These are phyloP conservation scores for Volutella citrinella DNA, from an alignment of 2,329 filamentous ascomycete genomes.

Conservation along the genomic window DNA sequence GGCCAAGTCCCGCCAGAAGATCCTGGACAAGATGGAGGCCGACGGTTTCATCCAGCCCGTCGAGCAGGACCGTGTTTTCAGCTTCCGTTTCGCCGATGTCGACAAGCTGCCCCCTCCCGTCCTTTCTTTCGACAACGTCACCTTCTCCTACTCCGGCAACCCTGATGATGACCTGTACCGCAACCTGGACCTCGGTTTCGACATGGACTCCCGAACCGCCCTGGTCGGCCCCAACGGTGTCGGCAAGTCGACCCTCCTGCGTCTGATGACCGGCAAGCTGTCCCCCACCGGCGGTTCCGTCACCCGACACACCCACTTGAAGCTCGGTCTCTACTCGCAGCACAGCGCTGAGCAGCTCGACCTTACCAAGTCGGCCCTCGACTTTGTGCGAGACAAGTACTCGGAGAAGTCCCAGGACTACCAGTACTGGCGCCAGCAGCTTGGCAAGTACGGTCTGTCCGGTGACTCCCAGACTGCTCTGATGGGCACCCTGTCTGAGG, in stretches of 20 bases:
- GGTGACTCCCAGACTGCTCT: constrained; percentile 94
- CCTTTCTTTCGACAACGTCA: constrained; percentile 93
- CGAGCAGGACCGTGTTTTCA: constrained; percentile 80
- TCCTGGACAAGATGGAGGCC: constrained; percentile 99
- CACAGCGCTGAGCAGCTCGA: constrained; percentile 98
- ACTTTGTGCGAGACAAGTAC: constrained; percentile 98
- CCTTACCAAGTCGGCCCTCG: constrained; percentile 93
- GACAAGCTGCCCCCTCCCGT: constrained; percentile 99
- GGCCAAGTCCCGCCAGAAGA: constrained; percentile 99
- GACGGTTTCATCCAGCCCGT: constrained; percentile 98
- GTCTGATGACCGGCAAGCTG: constrained; percentile 94
- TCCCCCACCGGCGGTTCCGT: constrained; percentile 80
- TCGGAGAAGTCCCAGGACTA: constrained; percentile 86
- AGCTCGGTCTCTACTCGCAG: constrained; percentile 96
- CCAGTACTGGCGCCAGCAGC: constrained; percentile 98
- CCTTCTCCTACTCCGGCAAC: constrained; percentile 95
- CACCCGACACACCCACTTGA: constrained; percentile 93
- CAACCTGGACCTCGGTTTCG: constrained; percentile 95
- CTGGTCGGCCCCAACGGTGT: constrained; percentile 99
- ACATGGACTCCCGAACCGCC: constrained; percentile 98
- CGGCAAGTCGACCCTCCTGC: constrained; percentile 93
- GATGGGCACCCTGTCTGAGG: constrained; percentile 97
- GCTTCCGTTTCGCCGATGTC: constrained; percentile 96
- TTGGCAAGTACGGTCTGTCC: constrained; percentile 88
- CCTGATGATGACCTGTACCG: constrained; percentile 90